phyloP scores from a whole-genome alignment of 2,329 filamentous ascomycete species.

The Beauveria rudraprayagi region DNA sequence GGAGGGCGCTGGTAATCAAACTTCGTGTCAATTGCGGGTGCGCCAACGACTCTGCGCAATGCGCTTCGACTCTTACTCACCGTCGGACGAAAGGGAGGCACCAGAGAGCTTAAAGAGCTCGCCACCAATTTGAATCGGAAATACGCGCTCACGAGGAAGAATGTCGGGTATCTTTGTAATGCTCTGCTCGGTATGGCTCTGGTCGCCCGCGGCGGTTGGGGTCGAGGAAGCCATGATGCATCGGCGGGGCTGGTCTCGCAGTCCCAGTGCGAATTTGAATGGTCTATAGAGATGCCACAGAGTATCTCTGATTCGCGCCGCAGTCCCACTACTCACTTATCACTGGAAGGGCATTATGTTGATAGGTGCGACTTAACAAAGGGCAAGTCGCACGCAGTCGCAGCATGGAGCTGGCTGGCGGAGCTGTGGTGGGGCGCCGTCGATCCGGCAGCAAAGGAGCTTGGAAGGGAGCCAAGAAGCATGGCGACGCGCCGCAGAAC shows the following conservation, averaged over 20 bases:
- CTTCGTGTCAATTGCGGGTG: not conserved
- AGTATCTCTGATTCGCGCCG: not conserved
- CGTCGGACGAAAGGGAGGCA: slow-evolving; percentile 65
- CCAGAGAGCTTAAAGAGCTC: slow-evolving; percentile 67
- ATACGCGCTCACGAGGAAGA: slow-evolving; percentile 63
- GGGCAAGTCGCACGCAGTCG: not conserved
- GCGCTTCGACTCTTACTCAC: slow-evolving; percentile 33
- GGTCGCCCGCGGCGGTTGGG: not conserved
- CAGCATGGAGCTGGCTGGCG: not conserved
- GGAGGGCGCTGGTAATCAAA: slow-evolving; percentile 62
- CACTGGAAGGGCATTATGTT: not conserved
- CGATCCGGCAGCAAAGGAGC: not conserved
- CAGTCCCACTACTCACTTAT: not conserved
- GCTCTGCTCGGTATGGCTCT: slow-evolving; percentile 18
- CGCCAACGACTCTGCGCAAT: not conserved
- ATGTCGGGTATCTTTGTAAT: slow-evolving; percentile 45
- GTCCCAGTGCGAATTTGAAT: not conserved
- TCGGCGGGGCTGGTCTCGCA: not conserved
- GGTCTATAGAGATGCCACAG: not conserved
- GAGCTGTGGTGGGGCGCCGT: not conserved
- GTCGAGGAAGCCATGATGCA: not conserved
- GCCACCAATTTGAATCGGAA: slow-evolving; percentile 65
- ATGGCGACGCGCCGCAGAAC: not conserved
- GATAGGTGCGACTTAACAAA: not conserved
- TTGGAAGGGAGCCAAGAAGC: not conserved